Evolutionary conservation across 1,284 basidiomycete genomes (phyloP).

Genomic region (Porogramme epimiltina): DNA sequence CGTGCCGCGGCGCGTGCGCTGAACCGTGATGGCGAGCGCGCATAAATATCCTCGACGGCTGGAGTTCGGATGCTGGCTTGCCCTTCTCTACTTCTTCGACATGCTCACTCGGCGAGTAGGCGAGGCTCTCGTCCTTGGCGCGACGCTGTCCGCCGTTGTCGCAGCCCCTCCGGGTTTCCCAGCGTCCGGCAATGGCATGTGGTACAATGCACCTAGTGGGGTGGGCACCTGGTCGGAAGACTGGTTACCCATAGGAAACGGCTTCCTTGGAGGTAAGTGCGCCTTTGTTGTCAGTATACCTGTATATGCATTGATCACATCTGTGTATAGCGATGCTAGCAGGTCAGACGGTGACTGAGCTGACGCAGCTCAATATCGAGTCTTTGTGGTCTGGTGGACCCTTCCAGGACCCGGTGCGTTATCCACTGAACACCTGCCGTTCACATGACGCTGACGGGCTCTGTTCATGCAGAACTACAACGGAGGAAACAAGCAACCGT

Average conservation of each 20-base stretch:
- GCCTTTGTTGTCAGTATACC: neutral
- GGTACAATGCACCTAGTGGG: conserved; percentile 57
- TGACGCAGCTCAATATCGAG: conserved; percentile 71
- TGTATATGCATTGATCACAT: neutral
- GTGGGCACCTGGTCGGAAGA: conserved; percentile 50
- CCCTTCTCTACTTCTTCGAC: neutral
- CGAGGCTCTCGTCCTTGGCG: conserved; percentile 8
- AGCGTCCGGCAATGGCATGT: conserved; percentile 69
- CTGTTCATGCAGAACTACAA: conserved; percentile 55
- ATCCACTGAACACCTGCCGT: neutral
- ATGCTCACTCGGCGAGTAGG: conserved; percentile 14
- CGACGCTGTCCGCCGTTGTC: conserved; percentile 8
- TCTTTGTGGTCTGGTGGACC: conserved; percentile 77
- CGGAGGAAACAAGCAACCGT: conserved; percentile 64
- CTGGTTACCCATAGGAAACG: conserved; percentile 73
- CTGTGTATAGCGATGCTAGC: conserved; percentile 56
- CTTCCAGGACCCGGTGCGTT: conserved; percentile 60
- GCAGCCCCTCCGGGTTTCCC: conserved; percentile 59
- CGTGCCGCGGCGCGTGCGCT: no score
- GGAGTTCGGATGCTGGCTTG: conserved; percentile 4
- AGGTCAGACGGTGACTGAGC: conserved; percentile 61
- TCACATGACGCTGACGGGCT: neutral
- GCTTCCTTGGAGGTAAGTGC: conserved; percentile 62
- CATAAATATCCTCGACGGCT: neutral
- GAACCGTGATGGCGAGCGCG: no score